Evolutionary conservation across 441 rosid genomes (phyloP), one percentile per base, ranked within the genome.

Genomic region (Brassica balearica): DNA sequence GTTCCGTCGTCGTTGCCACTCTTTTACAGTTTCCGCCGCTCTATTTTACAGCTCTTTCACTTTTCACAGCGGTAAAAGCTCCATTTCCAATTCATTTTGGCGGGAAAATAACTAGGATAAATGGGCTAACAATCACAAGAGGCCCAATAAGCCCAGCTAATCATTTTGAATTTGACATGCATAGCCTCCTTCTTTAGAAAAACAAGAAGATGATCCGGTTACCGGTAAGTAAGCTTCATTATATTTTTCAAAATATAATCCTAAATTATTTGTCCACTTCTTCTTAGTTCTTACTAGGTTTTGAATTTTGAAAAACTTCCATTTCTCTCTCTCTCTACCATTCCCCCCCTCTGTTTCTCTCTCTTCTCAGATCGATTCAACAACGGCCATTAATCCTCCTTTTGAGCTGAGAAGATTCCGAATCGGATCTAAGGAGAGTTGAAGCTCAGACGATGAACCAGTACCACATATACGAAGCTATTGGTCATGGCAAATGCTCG

Each of bases 401-500:
- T 17, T 19, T 1, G 68, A 74, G 56, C 72, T 69, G 1, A 41
- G 55, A 78, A 62, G 8, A 41, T 69, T 64, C 22, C 46, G 58
- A 64, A 74, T 72, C 76, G 72, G 68, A 84, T 78, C 84, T 71
- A 78, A 62, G 81, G 20, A 4, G 55, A 73, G 46, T 56, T 64
- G 63, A 22, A 46, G 71, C 72, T 80, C 53, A 4, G 43, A 74
- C 72, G 74, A 95, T 95, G 99, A 93, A 95, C 80, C 92, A 92
- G 43, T 95, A 87, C 78, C 99, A 73, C 89, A 86, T 95, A 78
- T 95, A 93, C 86, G 97, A 90, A 84, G 98, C 96, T 62, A 92
- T 95, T 66, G 98, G 99, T 59, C 98, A 92, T 51, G 99, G 99
- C 70, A 95, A 95, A 84, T 88, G 85, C 93, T 93, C 99, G 91